Evolutionary conservation across 768 basidiomycete species (phyloP), one percentile per base, ranked within the genome.

Genomic region (Suillus tomentosus): DNA sequence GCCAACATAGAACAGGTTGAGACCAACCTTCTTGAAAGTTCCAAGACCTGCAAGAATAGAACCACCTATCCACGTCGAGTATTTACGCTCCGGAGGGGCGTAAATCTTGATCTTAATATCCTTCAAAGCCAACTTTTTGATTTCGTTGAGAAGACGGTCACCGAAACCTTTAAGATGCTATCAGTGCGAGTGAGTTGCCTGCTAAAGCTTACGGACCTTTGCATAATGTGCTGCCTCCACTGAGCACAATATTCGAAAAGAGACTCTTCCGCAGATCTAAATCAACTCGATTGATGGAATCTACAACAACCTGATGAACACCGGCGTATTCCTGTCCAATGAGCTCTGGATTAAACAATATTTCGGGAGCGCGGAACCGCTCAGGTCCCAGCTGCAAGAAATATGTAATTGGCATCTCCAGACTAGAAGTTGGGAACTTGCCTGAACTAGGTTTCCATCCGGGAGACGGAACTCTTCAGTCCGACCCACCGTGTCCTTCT

Each of bases 31-130:
- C 80, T 96, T 98, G 85, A 99, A 99, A 42, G 97, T 97, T 69
- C 87, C 95, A 66, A 99, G 76, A 45, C 96, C 96, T 58, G 96
- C 96, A 60, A 99, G 79, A 74, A 99, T 99, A 63, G 94, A 96
- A 6, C 97, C 97, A 61, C 97, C 96, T 71, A 95, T 95, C 94
- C 94, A 96, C 54, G 94, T 95, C 40, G 93, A 94, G 78, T 96
- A 96, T 77, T 99, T 99, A 69, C 97, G 89, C 78, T 99, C 97
- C n/a, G 97, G 97, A 22, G 97, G 97, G 34, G 97, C 97, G 70
- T 94, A 96, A 71, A 99, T 99, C 82, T 96, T 97, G 78, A 99
- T 95, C 82, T 99, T 99, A 72, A 96, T 87, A 69, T 99, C 96
- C 75, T 95, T 95, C 68, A 98, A 77, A 34, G 96, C 94, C 55